Conservation (phyloP, 306 rosid genomes). For the Sechiopsis laciniata region DNA sequence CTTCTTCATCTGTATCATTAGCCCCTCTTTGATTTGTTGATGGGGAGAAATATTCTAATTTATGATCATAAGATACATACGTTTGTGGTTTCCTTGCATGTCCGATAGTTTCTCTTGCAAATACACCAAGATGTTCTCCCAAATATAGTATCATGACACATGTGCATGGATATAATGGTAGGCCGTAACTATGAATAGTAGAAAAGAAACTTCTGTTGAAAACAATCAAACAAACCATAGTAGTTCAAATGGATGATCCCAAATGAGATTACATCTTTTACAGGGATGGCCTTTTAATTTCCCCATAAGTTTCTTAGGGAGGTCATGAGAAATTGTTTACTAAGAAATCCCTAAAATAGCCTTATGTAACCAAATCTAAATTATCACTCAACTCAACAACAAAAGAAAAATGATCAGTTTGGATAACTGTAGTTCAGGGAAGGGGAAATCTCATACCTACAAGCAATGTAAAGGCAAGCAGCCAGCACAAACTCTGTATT, state of each 20-base stretch:
- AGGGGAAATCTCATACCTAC: slow-evolving; percentile 42
- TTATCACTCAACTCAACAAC: not conserved
- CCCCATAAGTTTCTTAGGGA: not conserved
- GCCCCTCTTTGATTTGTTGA: no score
- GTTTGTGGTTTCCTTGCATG: no score
- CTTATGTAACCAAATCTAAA: not conserved
- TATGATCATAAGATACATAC: no score
- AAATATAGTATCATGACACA: not conserved
- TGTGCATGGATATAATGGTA: not conserved
- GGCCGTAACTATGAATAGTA: no score
- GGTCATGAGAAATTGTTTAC: not conserved
- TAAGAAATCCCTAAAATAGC: not conserved
- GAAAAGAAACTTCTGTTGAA: no score
- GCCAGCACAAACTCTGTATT: slow-evolving; percentile 63
- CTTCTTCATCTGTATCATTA: no score
- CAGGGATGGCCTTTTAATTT: not conserved
- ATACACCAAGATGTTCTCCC: not conserved
- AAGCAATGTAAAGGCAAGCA: slow-evolving; percentile 79
- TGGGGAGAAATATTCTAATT: no score
- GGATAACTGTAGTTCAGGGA: slow-evolving; percentile 14
- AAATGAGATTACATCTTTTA: not conserved
- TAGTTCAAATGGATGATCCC: not conserved
- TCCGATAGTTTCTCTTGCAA: no score
- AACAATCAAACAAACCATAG: no score
- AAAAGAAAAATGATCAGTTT: not conserved